Conservation (phyloP, 805 yeast genomes). For the Candida silvicultrix region DNA sequence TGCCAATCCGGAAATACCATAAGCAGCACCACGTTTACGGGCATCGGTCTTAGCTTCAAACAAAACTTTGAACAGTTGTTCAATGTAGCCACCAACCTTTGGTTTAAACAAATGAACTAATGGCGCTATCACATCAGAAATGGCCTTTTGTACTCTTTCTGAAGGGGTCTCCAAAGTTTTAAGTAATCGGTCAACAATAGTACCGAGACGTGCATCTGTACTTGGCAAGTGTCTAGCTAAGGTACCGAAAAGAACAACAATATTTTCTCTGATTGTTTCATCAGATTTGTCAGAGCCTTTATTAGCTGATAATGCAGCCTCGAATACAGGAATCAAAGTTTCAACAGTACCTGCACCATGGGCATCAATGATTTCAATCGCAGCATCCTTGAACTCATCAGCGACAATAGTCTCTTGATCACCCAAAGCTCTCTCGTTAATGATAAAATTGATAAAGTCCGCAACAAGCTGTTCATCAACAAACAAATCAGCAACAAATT, state of each 20-base stretch:
- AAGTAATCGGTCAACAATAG: conserved; percentile 63
- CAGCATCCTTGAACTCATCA: conserved; percentile 86
- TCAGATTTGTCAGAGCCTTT: conserved; percentile 41
- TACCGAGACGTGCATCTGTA: conserved; percentile 57
- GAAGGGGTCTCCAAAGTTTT: conserved; percentile 80
- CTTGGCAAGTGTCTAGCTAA: conserved; percentile 76
- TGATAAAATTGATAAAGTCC: conserved; percentile 54
- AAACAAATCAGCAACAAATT: conserved; percentile 44
- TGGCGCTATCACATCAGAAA: conserved; percentile 82
- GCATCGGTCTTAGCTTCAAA: conserved; percentile 41
- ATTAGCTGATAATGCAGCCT: conserved; percentile 47
- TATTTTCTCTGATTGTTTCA: conserved; percentile 68
- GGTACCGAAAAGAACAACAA: conserved; percentile 84
- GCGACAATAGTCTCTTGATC: conserved; percentile 71
- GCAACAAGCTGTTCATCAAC: conserved; percentile 34
- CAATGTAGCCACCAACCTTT: conserved; percentile 48
- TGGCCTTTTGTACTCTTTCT: conserved; percentile 84
- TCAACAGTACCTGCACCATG: conserved; percentile 71
- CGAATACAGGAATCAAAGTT: conserved; percentile 74
- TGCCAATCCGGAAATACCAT: conserved; percentile 90
- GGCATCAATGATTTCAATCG: conserved; percentile 57
- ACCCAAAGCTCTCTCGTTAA: conserved; percentile 59
- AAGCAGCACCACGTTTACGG: conserved; percentile 85
- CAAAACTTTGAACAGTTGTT: conserved; percentile 51
- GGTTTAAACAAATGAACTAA: conserved; percentile 54